phyloP scores from a whole-genome alignment of 495 filamentous ascomycete species.

The Peziza echinospora region DNA sequence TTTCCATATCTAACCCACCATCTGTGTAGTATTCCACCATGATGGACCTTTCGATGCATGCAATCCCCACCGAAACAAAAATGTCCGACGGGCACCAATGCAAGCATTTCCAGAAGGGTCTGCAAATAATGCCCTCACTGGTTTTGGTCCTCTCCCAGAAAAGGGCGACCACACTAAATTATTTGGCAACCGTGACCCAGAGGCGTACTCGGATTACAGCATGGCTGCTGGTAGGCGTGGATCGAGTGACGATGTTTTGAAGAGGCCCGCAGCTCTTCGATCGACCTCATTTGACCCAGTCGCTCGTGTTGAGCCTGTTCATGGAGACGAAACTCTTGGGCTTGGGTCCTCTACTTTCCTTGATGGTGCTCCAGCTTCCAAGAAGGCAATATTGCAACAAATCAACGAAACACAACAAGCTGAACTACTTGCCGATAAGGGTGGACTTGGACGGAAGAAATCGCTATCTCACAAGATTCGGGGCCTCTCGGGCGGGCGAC shows the following conservation, averaged over 20 bases:
- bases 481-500: constrained; percentile 29
- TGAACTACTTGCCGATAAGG: constrained; percentile 27
- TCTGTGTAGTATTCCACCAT: constrained; percentile 70
- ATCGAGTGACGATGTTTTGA: constrained; percentile 11
- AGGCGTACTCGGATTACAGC: constrained; percentile 65
- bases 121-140: constrained; percentile 76
- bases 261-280: constrained; percentile 20
- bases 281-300: constrained; percentile 33
- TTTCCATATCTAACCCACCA: constrained; percentile 2
- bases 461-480: constrained; percentile 72
- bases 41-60: constrained; percentile 97
- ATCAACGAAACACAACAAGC: constrained; percentile 34
- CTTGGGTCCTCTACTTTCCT: constrained; percentile 90
- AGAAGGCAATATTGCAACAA: constrained; percentile 56
- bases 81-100: constrained; percentile 73
- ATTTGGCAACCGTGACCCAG: constrained; percentile 53
- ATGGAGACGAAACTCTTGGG: constrained; percentile 64
- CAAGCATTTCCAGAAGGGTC: constrained; percentile 86
- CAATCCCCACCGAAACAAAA: constrained; percentile 84
- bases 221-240: constrained; percentile 19
- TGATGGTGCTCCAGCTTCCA: constrained; percentile 78
- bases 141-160: constrained; percentile 61
- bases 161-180: constrained; percentile 66
- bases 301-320: constrained; percentile 42
- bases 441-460: constrained; percentile 72